Percentiles rank a stretch among this genome's conserved stretches.
These are phyloP conservation scores for Alnus rubra DNA, from an alignment of 306 rosid genomes.

Conservation along the genomic window DNA sequence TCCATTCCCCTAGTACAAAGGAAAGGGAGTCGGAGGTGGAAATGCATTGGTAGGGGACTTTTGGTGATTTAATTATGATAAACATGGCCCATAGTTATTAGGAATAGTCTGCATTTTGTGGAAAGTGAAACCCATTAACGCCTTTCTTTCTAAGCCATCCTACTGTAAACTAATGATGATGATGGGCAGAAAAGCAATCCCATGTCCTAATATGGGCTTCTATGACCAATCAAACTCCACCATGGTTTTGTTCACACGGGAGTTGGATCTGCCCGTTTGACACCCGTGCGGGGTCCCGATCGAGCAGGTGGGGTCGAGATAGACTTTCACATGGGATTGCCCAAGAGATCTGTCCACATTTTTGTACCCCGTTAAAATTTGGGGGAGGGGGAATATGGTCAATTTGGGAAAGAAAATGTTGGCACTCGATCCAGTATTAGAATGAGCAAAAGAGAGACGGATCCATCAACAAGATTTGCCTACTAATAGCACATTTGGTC, in stretches of 20 bases:
- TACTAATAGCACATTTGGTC: neutral
- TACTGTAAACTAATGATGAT: slow-evolving; percentile 34
- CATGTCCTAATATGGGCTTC: slow-evolving; percentile 28
- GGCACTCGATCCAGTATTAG: neutral
- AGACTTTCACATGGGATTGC: no score
- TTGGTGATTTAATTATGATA: slow-evolving; percentile 40
- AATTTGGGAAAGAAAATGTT: neutral
- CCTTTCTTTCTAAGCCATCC: slow-evolving; percentile 25
- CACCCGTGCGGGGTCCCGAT: neutral
- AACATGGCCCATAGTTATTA: slow-evolving; percentile 24
- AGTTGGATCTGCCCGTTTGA: neutral
- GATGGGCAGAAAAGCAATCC: slow-evolving; percentile 36
- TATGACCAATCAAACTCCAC: slow-evolving; percentile 14
- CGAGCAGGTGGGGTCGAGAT: no score
- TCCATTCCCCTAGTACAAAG: slow-evolving; percentile 44
- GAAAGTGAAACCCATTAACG: slow-evolving; percentile 37
- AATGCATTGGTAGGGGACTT: slow-evolving; percentile 51
- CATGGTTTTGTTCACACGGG: slow-evolving; percentile 16
- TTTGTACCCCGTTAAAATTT: neutral
- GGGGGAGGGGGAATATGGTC: neutral
- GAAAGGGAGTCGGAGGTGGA: slow-evolving; percentile 33
- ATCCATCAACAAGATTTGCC: neutral
- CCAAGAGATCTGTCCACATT: neutral
- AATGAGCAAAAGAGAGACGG: neutral
- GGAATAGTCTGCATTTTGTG: slow-evolving; percentile 42